These are phyloP conservation scores for Sporothrix schenckii DNA, from an alignment of 2,329 filamentous ascomycete species.

Conservation along the genomic window DNA sequence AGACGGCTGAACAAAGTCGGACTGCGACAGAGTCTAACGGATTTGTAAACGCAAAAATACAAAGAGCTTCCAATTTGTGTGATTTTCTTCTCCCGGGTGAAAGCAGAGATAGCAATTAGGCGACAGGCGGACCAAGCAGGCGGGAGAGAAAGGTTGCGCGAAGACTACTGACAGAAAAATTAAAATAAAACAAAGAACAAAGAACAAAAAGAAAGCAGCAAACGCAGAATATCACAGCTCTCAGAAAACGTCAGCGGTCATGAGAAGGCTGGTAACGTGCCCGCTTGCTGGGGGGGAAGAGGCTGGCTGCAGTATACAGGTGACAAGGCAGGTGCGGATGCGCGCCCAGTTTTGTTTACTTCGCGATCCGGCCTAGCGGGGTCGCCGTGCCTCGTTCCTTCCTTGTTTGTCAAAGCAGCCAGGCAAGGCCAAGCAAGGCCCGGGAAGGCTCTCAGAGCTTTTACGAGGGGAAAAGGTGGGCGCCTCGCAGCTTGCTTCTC, in stretches of 20 bases:
- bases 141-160: background rate
- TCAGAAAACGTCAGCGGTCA: background rate
- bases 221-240: background rate
- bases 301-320: conserved; percentile 13
- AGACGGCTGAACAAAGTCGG: background rate
- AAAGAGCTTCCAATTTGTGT: background rate
- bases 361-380: conserved; percentile 34
- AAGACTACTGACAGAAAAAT: background rate
- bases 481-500: background rate
- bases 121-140: background rate
- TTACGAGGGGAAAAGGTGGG: conserved; percentile 15
- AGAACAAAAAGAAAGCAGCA: background rate
- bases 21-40: background rate
- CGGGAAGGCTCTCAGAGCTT: conserved; percentile 1
- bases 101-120: conserved; percentile 22
- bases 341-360: conserved; percentile 34
- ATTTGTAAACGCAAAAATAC: background rate
- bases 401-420: conserved; percentile 1
- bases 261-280: conserved; percentile 21
- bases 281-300: background rate
- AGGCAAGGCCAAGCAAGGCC: conserved; percentile 1
- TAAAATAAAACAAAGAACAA: background rate
- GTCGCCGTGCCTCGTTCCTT: conserved; percentile 11
- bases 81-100: conserved; percentile 3
- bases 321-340: conserved; percentile 13